A percentile compares a stretch with the other conserved stretches of the same genome.
phyloP scores from a whole-genome alignment of 768 basidiomycete genomes.

The Trametopsis cervina region DNA sequence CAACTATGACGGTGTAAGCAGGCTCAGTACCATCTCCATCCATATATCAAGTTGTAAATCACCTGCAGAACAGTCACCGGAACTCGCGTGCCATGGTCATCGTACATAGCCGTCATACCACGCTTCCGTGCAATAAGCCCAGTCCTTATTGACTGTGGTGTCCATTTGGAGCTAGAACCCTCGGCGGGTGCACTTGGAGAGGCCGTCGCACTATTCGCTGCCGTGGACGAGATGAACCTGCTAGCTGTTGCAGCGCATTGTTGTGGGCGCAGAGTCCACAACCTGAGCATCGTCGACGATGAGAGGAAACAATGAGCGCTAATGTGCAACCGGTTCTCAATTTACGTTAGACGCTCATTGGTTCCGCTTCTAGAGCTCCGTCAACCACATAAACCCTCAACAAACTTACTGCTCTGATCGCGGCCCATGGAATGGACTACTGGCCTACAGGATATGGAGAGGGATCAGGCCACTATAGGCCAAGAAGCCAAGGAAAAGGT shows the following conservation, averaged over 20 bases:
- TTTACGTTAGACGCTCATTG: no score
- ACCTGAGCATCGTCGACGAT: constrained; percentile 42
- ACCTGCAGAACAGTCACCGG: constrained; percentile 97
- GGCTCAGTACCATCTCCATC: constrained; percentile 1
- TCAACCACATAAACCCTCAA: no score
- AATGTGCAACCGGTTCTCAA: no score
- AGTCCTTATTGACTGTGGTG: constrained; percentile 76
- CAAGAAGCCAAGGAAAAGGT: no score
- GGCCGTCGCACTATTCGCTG: constrained; percentile 24
- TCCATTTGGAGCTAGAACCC: constrained; percentile 56
- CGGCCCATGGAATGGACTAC: constrained; percentile 13
- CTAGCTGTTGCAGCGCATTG: constrained; percentile 31
- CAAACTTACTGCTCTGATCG: no score
- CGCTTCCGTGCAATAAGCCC: constrained; percentile 93
- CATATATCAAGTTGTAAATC: no score
- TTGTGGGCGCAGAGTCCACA: constrained; percentile 39
- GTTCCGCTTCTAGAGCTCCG: no score
- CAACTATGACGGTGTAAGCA: no score
- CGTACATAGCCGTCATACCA: constrained; percentile 94
- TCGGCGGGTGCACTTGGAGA: constrained; percentile 23
- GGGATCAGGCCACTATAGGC: constrained; percentile 4
- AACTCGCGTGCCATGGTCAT: constrained; percentile 76
- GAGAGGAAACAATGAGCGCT: no score
- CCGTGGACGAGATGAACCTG: constrained; percentile 36
- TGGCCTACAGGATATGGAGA: constrained; percentile 5